Conservation (phyloP, 2,329 filamentous ascomycete genomes). For the Ophiostoma novo-ulmi region DNA sequence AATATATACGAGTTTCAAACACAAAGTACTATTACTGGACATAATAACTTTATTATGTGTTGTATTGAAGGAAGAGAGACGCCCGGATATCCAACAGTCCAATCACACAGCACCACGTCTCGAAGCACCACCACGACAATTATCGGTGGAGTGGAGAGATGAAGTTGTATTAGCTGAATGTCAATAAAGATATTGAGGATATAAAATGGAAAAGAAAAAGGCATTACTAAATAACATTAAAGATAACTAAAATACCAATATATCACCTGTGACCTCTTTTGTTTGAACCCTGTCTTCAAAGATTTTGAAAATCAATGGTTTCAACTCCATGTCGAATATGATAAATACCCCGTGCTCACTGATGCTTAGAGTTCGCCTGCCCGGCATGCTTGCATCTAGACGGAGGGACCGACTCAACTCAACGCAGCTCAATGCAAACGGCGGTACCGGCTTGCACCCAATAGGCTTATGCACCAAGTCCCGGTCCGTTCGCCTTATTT, state of each 20-base stretch:
- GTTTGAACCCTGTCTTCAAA: not conserved
- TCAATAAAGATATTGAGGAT: not conserved
- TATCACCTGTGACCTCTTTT: not conserved
- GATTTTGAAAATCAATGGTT: too few species aligned
- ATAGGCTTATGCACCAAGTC: conserved; percentile 19
- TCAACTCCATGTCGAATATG: too few species aligned
- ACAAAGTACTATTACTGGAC: not conserved
- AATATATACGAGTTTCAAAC: not conserved
- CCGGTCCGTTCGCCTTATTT: conserved; percentile 17
- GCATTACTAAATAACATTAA: too few species aligned
- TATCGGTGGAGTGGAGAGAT: conserved; percentile 17
- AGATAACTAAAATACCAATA: not conserved
- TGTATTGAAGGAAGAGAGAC: conserved; percentile 15
- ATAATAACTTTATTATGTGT: not conserved
- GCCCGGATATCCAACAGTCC: conserved; percentile 17
- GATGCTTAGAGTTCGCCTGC: not conserved
- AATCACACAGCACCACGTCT: conserved; percentile 28
- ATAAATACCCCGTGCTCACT: too few species aligned
- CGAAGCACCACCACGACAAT: conserved; percentile 23
- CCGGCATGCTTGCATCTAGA: not conserved
- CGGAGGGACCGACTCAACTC: not conserved
- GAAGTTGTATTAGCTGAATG: not conserved
- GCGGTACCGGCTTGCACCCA: not conserved
- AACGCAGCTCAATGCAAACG: not conserved
- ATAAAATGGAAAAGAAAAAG: not conserved